A percentile compares a stretch with the other conserved stretches of the same genome.
phyloP scores from a whole-genome alignment of 169 alveolate genomes.

The Miamiensis avidus region DNA sequence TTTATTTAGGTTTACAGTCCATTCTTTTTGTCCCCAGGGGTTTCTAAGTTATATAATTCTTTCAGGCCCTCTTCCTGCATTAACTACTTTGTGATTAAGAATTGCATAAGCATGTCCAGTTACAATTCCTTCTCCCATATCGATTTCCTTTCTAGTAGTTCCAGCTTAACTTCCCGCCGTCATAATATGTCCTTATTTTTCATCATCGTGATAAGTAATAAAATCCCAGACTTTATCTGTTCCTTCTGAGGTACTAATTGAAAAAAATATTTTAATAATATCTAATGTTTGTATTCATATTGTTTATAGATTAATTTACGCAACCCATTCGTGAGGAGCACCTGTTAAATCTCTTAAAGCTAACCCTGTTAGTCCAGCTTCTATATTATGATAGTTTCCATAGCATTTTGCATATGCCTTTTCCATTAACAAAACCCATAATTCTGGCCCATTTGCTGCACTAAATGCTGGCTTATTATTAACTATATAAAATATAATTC shows the following conservation, averaged over 20 bases:
- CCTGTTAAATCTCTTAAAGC: slow-evolving; percentile 71
- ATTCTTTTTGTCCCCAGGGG: slow-evolving; percentile 90
- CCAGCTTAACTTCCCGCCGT: background rate
- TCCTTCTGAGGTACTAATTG: background rate
- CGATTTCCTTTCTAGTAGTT: background rate
- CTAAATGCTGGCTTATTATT: slow-evolving; percentile 56
- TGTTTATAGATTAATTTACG: background rate
- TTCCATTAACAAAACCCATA: slow-evolving; percentile 84
- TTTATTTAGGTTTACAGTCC: slow-evolving; percentile 32
- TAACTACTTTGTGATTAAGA: slow-evolving; percentile 65
- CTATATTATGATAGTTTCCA: slow-evolving; percentile 67
- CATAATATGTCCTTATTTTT: background rate
- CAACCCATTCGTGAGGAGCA: slow-evolving; percentile 26
- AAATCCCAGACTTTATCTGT: background rate
- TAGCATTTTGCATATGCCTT: slow-evolving; percentile 88
- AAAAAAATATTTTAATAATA: no score
- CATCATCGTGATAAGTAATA: background rate
- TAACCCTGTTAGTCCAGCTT: slow-evolving; percentile 68
- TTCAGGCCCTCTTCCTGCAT: slow-evolving; percentile 46
- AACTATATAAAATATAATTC: background rate
- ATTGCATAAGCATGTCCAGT: slow-evolving; percentile 83
- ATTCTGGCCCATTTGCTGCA: slow-evolving; percentile 66
- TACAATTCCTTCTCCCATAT: background rate
- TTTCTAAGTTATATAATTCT: slow-evolving; percentile 78
- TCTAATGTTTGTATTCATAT: no score